Percentiles rank a stretch among this genome's conserved stretches.
These are phyloP conservation scores for Heliamphora pulchella DNA, from an alignment of 179 eudicot species.

Conservation along the genomic window DNA sequence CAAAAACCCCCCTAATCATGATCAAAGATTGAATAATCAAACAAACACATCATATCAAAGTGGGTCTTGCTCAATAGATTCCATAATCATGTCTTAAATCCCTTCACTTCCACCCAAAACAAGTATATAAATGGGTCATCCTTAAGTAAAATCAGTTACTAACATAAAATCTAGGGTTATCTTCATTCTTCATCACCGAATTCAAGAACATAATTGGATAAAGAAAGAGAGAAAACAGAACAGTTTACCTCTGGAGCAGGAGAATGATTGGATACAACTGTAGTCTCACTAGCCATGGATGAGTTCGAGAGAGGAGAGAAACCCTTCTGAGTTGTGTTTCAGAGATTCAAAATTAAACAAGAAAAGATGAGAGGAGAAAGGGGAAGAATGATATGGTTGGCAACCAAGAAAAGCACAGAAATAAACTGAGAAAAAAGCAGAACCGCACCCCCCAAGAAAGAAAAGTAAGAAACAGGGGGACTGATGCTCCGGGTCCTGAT, in stretches of 20 bases:
- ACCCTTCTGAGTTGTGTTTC: neutral
- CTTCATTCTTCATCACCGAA: neutral
- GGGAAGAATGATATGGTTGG: constrained; percentile 30
- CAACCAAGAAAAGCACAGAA: constrained; percentile 15
- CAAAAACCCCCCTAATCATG: neutral
- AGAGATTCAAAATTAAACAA: neutral
- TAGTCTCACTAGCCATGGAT: constrained; percentile 30
- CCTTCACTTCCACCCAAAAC: neutral
- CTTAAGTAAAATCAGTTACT: neutral
- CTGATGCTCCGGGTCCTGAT: constrained; percentile 14
- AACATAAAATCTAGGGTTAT: neutral
- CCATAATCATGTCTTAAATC: constrained; percentile 8
- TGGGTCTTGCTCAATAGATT: constrained; percentile 10
- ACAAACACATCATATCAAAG: neutral
- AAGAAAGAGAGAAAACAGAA: neutral
- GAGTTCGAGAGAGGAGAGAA: constrained; percentile 9
- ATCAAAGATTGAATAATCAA: neutral
- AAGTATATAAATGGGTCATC: neutral
- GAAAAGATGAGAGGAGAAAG: neutral
- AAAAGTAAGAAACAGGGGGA: neutral
- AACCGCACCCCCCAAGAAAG: neutral
- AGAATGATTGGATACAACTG: constrained; percentile 28
- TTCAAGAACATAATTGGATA: neutral
- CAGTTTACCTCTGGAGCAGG: constrained; percentile 27
- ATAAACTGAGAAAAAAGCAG: constrained; percentile 15